These are phyloP conservation scores for Clonostachys solani DNA, from an alignment of 2,329 filamentous ascomycete species.

Conservation along the genomic window DNA sequence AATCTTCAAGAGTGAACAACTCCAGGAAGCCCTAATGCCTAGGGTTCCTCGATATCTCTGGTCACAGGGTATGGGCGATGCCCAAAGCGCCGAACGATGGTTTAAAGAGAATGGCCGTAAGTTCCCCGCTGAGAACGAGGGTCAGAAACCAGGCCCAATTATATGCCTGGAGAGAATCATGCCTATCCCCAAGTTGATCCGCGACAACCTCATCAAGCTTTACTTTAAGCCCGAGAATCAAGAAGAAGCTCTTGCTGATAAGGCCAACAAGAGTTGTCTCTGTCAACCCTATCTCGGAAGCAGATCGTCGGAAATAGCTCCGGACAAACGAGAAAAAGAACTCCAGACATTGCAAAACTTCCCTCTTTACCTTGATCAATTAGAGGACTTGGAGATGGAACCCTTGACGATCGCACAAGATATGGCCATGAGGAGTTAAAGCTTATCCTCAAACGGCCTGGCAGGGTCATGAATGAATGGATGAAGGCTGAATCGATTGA, in stretches of 20 bases:
- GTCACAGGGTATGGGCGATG: not conserved
- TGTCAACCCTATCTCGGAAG: slow-evolving; percentile 1
- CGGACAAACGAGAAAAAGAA: not conserved
- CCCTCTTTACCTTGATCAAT: slow-evolving; percentile 3
- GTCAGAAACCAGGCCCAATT: slow-evolving; percentile 1
- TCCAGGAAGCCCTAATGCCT: not conserved
- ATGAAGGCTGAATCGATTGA: slow-evolving; percentile 1
- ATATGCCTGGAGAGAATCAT: slow-evolving; percentile 2
- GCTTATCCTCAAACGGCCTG: slow-evolving; percentile 1
- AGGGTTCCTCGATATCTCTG: not conserved
- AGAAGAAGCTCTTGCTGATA: not conserved
- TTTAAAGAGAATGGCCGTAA: not conserved
- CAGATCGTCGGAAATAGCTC: not conserved
- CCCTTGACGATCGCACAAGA: slow-evolving; percentile 1
- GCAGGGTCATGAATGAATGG: slow-evolving; percentile 2
- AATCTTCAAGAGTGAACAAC: not conserved
- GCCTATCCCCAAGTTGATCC: slow-evolving; percentile 1
- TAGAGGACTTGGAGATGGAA: slow-evolving; percentile 1
- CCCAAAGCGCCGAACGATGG: not conserved
- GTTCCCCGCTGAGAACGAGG: slow-evolving; percentile 1
- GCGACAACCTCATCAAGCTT: slow-evolving; percentile 1
- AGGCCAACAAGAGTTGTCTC: slow-evolving; percentile 1
- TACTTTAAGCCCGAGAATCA: slow-evolving; percentile 2
- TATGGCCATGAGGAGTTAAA: slow-evolving; percentile 1
- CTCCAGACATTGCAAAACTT: slow-evolving; percentile 1